These are phyloP conservation scores for Passiflora organensis DNA, from an alignment of 345 rosid genomes.

Conservation along the genomic window DNA sequence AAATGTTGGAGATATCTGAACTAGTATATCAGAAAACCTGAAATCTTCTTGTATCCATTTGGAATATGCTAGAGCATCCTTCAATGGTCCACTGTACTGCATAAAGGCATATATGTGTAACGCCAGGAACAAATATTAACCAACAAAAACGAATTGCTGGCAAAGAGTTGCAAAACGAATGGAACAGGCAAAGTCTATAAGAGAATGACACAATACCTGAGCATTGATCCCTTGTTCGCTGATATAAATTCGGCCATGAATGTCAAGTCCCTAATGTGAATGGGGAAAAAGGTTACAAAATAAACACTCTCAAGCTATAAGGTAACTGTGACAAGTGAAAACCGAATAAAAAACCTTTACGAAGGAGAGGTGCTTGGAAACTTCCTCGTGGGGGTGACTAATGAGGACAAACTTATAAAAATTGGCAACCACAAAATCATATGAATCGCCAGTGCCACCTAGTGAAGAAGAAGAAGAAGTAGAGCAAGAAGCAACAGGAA, in stretches of 20 bases:
- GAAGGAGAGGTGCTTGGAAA: slow-evolving; percentile 60
- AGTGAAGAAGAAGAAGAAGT: neutral
- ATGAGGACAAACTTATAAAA: slow-evolving; percentile 69
- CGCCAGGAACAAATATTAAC: neutral
- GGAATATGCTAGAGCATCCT: slow-evolving; percentile 69
- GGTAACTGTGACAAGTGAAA: neutral
- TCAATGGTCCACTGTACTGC: slow-evolving; percentile 92
- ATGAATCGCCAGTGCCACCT: neutral
- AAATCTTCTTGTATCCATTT: slow-evolving; percentile 70
- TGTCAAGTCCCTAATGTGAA: slow-evolving; percentile 47
- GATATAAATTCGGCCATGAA: slow-evolving; percentile 74
- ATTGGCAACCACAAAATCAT: slow-evolving; percentile 64
- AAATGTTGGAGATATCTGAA: slow-evolving; percentile 76
- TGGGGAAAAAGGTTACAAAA: neutral
- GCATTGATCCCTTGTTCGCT: slow-evolving; percentile 94
- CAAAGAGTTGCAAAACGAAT: neutral
- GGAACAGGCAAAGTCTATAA: neutral
- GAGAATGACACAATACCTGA: slow-evolving; percentile 45
- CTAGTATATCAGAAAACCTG: slow-evolving; percentile 62
- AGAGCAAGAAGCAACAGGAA: neutral
- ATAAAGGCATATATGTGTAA: no score
- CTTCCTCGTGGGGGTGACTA: slow-evolving; percentile 51
- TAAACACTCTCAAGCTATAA: no score
- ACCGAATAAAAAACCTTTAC: slow-evolving; percentile 40
- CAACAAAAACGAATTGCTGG: neutral